Evolutionary conservation across 208 protist species (phyloP).

Genomic region (Strigomonas culicis): DNA sequence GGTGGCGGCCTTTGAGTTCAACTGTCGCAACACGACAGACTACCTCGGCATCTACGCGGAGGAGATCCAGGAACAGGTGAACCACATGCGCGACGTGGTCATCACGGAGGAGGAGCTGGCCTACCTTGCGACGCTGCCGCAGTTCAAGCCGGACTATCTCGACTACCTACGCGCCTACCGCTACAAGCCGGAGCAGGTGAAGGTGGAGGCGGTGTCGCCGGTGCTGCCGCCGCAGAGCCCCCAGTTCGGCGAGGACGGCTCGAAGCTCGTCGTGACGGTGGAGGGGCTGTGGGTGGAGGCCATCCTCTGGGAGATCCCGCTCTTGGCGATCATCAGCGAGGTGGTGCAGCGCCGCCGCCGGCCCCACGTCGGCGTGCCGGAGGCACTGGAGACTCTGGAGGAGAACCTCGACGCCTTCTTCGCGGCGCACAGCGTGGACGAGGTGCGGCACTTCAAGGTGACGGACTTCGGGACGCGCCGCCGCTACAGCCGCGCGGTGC

Average conservation of each 20-base stretch:
- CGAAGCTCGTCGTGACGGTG: slow-evolving; percentile 54
- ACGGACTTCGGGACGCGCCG: slow-evolving; percentile 82
- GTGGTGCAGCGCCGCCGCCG: slow-evolving; percentile 54
- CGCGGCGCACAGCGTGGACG: slow-evolving; percentile 28
- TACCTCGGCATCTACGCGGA: slow-evolving; percentile 68
- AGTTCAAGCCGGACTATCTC: slow-evolving; percentile 75
- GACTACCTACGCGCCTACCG: slow-evolving; percentile 76
- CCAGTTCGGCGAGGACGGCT: slow-evolving; percentile 35
- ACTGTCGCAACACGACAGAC: slow-evolving; percentile 70
- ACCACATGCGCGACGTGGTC: slow-evolving; percentile 25
- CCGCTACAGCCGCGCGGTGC: slow-evolving; percentile 77
- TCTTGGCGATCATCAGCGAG: slow-evolving; percentile 82
- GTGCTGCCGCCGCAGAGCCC: slow-evolving; percentile 19
- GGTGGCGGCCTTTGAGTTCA: slow-evolving; percentile 58
- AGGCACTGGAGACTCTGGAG: slow-evolving; percentile 50
- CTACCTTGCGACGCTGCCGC: slow-evolving; percentile 63
- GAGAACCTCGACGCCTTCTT: slow-evolving; percentile 66
- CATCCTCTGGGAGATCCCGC: slow-evolving; percentile 86
- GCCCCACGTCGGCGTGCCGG: slow-evolving; percentile 31
- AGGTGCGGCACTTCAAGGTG: slow-evolving; percentile 52
- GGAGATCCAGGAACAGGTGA: slow-evolving; percentile 43
- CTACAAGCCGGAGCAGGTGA: slow-evolving; percentile 77
- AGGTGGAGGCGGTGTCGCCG: slow-evolving; percentile 34
- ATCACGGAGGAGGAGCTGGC: slow-evolving; percentile 65
- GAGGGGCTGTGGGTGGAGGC: slow-evolving; percentile 84